Evolutionary conservation across 495 filamentous ascomycete species (phyloP), one percentile per base, ranked within the genome.

Genomic region (Xylaria palmicola): DNA sequence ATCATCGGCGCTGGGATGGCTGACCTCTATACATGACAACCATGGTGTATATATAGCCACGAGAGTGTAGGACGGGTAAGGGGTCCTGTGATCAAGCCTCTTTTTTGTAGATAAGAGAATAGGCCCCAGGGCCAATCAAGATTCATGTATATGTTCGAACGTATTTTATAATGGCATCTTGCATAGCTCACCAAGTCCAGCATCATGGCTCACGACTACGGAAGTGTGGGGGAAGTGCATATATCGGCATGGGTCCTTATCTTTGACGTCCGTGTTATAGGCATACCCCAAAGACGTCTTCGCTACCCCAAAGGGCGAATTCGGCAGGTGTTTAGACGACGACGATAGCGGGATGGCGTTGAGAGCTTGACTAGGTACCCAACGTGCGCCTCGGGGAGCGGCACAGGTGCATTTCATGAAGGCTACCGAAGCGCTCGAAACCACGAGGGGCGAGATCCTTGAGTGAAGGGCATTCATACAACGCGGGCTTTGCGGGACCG

Each of bases 241-340:
- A 56, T 22, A 43, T 43, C 15, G 17, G 17, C 39, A 56, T 32
- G 53, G 53, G 53, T 56, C 53, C 53, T 56, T 56, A 56, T 56
- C 53, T 56, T 17, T 32, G 51, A 56, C 17, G 53, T 44, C 39
- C 39, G 19, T 22, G 24, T 19, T 44, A n/a, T 39, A 56, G 10
- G 3, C 26, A 56, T 27, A 56, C 53, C 37, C 37, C 37, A 32
- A 44, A 22, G n/a, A 34, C 19, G 15, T n/a, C n/a, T 8, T 12
- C 32, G 10, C 10, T 34, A 34, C 10, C 30, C 17, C 1, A 12
- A 24, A n/a, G 13, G 6, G 5, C 22, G 26, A 44, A 56, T 32
- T 30, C 26, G 53, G 53, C 53, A 56, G 53, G 53, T 56, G 53
- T 22, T 5, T 53, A 55, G 36, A 55, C 17, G 36, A 41, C 15